Conservation (phyloP, 495 filamentous ascomycete species). For the Parmelia sp. region DNA sequence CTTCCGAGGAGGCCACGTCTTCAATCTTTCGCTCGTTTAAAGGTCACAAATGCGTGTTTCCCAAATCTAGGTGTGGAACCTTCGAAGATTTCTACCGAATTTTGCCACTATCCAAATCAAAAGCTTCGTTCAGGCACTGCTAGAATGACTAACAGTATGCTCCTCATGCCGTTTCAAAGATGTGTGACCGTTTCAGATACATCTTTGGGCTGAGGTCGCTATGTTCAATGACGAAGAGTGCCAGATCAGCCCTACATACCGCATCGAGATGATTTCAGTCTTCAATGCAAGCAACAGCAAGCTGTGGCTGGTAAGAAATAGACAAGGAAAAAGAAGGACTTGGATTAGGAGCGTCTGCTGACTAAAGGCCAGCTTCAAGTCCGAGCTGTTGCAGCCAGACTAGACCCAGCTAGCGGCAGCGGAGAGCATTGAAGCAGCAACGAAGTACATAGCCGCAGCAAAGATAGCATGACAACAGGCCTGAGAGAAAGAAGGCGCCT, state of each 20-base stretch:
- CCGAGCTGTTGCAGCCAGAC: slow-evolving; percentile 52
- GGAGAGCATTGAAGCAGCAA: slow-evolving; percentile 60
- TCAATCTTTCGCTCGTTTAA: too few relatives aligned
- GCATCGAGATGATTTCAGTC: slow-evolving; percentile 69
- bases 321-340: slow-evolving; percentile 61
- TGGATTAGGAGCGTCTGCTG: slow-evolving; percentile 81
- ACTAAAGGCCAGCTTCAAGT: slow-evolving; percentile 61
- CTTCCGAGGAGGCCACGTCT: too few relatives aligned
- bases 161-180: slow-evolving; percentile 72
- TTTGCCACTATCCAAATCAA: slow-evolving; percentile 57
- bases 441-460: slow-evolving; percentile 65
- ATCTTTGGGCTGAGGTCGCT: not conserved
- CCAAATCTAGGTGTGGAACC: too few relatives aligned
- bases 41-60: slow-evolving; percentile 34
- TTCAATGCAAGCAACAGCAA: slow-evolving; percentile 61
- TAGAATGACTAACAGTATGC: slow-evolving; percentile 78
- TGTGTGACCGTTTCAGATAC: slow-evolving; percentile 50
- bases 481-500: slow-evolving; percentile 50
- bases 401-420: slow-evolving; percentile 59
- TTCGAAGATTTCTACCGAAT: not conserved
- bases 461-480: slow-evolving; percentile 73
- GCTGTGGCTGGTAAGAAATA: slow-evolving; percentile 67
- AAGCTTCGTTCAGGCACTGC: slow-evolving; percentile 59
- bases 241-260: slow-evolving; percentile 70
- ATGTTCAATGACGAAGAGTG: slow-evolving; percentile 1